Evolutionary conservation across 2,329 filamentous ascomycete genomes (phyloP), one percentile per base, ranked within the genome.

Genomic region (Aspergillus neoniger): DNA sequence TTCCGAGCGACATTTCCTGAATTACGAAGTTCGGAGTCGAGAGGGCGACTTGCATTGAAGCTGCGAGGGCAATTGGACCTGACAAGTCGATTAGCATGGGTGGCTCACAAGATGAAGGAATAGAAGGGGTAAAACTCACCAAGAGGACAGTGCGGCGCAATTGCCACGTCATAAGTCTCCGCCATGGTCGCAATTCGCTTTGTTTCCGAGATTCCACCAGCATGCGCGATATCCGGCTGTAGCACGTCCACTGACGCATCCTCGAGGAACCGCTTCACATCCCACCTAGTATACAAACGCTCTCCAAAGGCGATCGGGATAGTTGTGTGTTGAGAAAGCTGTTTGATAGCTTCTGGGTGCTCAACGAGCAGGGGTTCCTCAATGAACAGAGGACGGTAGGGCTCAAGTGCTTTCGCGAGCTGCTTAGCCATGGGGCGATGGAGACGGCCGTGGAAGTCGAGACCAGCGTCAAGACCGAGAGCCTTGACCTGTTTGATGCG

Each of bases 371-470:
- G 76, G 0, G 89, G 89, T 65, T 92, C 89, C 70, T 92, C 90
- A 49, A 92, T 87, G 71, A 92, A 92, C 15, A 92, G 77, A 0
- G 89, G 90, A 1, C 81, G 81, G 65, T 90, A 83, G 0, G 88
- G 88, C 63, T 89, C 88, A 0, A 92, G 80, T 0, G 83, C 81
- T 60, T 83, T 83, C 1, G 88, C 88, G 2, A 93, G 82, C 66
- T 92, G 90, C 67, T 91, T 91, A 0, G 89, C 90, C 89, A 92
- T 92, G 15, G 89, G 88, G 63, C 88, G 89, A 75, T 92, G 90
- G 0, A 91, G 79, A 10, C 89, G 85, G 2, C 90, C 91, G 71
- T 93, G 91, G 73, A 92, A 92, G 67, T 93, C 91, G 23, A 93
- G 81, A 1, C 87, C 91, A 0, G 84, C 89, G 58, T 92, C 89